A percentile compares a stretch with the other conserved stretches of the same genome.
phyloP scores from a whole-genome alignment of 495 filamentous ascomycete species.

The Letharia columbiana region DNA sequence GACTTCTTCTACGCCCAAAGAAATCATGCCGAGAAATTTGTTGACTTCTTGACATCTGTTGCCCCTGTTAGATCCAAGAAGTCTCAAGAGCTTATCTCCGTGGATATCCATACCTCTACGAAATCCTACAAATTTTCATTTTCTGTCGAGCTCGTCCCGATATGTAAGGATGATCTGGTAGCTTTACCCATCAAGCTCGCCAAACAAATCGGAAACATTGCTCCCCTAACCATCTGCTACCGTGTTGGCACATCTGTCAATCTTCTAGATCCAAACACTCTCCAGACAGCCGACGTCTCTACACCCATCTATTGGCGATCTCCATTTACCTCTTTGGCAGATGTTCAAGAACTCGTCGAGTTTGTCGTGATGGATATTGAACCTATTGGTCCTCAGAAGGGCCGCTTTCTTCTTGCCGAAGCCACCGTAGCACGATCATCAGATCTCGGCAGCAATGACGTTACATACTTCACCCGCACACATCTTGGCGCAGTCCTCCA shows the following conservation, averaged over 20 bases:
- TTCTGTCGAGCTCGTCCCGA: slow-evolving; percentile 76
- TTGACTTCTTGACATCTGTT: slow-evolving; percentile 80
- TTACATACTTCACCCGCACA: slow-evolving; percentile 75
- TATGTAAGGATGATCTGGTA: slow-evolving; percentile 95
- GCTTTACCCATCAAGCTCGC: slow-evolving; percentile 86
- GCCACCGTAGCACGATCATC: slow-evolving; percentile 77
- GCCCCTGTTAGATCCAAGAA: slow-evolving; percentile 73
- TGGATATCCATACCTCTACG: slow-evolving; percentile 81
- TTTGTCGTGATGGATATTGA: slow-evolving; percentile 96
- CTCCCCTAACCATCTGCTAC: slow-evolving; percentile 72
- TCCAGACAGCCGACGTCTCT: slow-evolving; percentile 80
- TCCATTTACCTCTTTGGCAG: slow-evolving; percentile 75
- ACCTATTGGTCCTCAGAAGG: slow-evolving; percentile 60
- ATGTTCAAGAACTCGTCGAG: slow-evolving; percentile 77
- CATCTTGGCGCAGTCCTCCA: slow-evolving; percentile 84
- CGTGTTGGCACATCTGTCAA: slow-evolving; percentile 85
- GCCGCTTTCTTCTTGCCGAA: slow-evolving; percentile 77
- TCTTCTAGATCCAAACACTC: slow-evolving; percentile 79
- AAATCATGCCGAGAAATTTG: slow-evolving; percentile 87
- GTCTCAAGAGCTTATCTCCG: slow-evolving; percentile 83
- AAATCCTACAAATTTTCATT: slow-evolving; percentile 91
- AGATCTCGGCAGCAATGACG: slow-evolving; percentile 82
- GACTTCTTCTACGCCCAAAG: slow-evolving; percentile 88
- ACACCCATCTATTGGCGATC: slow-evolving; percentile 76
- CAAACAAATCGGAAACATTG: slow-evolving; percentile 75